Evolutionary conservation across 2,329 filamentous ascomycete species (phyloP).

Genomic region (Apiospora kogelbergensis): DNA sequence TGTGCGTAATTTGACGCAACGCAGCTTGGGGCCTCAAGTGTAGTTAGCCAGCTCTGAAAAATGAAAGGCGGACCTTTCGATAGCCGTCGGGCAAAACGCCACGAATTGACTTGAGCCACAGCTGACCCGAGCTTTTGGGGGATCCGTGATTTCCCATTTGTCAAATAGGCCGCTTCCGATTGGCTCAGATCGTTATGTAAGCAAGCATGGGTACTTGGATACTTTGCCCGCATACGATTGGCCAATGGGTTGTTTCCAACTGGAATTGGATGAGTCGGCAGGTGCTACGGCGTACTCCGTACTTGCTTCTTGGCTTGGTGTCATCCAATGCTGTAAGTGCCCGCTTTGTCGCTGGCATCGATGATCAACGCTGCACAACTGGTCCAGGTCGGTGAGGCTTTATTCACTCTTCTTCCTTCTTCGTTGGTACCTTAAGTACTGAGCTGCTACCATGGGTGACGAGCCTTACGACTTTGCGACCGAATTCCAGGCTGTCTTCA

Average conservation of each 20-base stretch:
- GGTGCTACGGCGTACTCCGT: not conserved
- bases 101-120: not conserved
- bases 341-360: not conserved
- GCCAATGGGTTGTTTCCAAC: not conserved
- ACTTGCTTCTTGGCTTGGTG: no score
- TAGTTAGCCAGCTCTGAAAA: conserved; percentile 22
- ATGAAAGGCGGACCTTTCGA: conserved; percentile 7
- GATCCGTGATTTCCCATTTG: not conserved
- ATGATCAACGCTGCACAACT: not conserved
- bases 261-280: not conserved
- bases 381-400: not conserved
- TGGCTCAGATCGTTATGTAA: not conserved
- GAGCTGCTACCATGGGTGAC: conserved; percentile 18
- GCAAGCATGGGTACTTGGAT: not conserved
- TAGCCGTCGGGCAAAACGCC: not conserved
- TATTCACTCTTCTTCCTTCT: not conserved
- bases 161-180: not conserved
- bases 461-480: conserved; percentile 35
- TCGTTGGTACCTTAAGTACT: not conserved
- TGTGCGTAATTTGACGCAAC: conserved; percentile 54
- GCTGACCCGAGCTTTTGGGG: not conserved
- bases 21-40: conserved; percentile 12
- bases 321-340: conserved; percentile 3
- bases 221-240: not conserved
- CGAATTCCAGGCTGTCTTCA: conserved; percentile 36